These are phyloP conservation scores for Heliosperma pusillum DNA, from an alignment of 148 eudicot genomes.

Conservation along the genomic window DNA sequence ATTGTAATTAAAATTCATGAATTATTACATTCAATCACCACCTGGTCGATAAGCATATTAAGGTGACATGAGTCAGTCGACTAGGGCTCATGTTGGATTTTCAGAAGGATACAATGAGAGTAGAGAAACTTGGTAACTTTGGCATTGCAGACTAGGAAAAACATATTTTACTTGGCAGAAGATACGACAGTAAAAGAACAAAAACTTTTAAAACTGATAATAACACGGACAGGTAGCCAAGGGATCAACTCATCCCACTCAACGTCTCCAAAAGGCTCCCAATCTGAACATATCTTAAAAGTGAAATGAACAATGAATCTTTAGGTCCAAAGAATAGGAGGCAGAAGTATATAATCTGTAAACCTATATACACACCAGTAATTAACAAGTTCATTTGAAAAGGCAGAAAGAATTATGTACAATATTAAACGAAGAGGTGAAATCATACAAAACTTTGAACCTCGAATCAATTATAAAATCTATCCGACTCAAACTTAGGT, in stretches of 20 bases:
- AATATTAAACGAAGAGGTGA: conserved; percentile 10
- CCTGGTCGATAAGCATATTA: no score
- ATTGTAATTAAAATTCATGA: background rate
- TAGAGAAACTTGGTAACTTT: background rate
- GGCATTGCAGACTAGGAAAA: background rate
- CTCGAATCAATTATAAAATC: conserved; percentile 40
- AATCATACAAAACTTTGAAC: background rate
- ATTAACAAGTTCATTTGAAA: background rate
- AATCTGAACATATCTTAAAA: background rate
- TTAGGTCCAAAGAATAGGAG: background rate
- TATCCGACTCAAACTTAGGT: conserved; percentile 92
- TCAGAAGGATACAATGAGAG: background rate
- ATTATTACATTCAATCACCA: background rate
- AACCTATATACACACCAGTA: conserved; percentile 11
- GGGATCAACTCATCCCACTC: background rate
- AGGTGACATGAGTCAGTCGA: background rate
- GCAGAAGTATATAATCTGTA: background rate
- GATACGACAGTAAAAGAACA: background rate
- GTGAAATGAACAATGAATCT: background rate
- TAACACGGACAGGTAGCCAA: background rate
- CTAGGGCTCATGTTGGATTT: background rate
- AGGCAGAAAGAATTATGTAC: conserved; percentile 19
- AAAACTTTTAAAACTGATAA: background rate
- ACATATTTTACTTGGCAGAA: background rate
- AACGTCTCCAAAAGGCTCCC: background rate